Conservation (phyloP, 208 protist species). For the Sergeia podlipaevii region DNA sequence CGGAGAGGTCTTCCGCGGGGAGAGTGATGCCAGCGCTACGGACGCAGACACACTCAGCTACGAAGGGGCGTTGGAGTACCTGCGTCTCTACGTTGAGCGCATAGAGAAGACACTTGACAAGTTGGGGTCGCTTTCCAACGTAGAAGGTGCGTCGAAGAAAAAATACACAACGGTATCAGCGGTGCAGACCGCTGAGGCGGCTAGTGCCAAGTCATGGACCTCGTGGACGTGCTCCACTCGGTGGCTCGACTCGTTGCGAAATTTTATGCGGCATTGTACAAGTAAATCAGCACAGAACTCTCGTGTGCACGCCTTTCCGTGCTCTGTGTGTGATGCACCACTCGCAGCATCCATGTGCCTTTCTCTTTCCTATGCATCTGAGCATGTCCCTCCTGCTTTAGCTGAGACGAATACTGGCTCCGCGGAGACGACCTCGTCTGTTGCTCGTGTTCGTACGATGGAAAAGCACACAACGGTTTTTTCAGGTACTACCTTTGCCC, state of each 20-base stretch:
- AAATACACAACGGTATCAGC: too few relatives aligned
- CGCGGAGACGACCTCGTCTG: too few relatives aligned
- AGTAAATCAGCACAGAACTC: too few relatives aligned
- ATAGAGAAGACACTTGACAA: too few relatives aligned
- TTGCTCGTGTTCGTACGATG: too few relatives aligned
- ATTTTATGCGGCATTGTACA: too few relatives aligned
- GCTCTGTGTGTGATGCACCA: conserved; percentile 50
- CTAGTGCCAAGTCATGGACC: not conserved
- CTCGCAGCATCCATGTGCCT: conserved; percentile 8
- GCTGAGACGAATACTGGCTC: too few relatives aligned
- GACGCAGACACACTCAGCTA: conserved; percentile 28
- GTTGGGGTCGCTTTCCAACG: too few relatives aligned
- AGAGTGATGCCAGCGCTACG: not conserved
- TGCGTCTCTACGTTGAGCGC: conserved; percentile 30
- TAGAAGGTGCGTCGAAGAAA: too few relatives aligned
- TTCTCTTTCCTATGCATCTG: conserved; percentile 17
- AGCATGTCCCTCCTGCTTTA: conserved; percentile 5
- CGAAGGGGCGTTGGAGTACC: conserved; percentile 33
- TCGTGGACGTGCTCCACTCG: too few relatives aligned
- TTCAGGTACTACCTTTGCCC: conserved; percentile 65
- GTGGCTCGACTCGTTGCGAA: too few relatives aligned
- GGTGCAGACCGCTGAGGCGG: not conserved
- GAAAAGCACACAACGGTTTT: conserved; percentile 69
- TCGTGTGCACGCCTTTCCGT: too few relatives aligned
- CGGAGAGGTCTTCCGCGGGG: conserved; percentile 14